These are phyloP conservation scores for Pseudopediastrum boryanum DNA, from an alignment of 139 green algal species.

Conservation along the genomic window DNA sequence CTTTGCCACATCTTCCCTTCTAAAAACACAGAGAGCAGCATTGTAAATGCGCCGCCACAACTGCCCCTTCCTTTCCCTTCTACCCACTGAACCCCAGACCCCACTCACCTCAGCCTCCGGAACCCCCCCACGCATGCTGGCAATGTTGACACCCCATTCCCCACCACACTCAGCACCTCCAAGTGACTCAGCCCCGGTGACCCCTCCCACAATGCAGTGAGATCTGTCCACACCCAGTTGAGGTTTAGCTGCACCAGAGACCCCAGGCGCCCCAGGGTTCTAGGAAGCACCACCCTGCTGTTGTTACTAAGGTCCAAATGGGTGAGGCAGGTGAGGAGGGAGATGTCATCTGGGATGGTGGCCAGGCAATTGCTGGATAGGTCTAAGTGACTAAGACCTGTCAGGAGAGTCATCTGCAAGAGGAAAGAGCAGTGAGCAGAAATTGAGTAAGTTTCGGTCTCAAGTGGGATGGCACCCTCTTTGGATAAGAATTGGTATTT, in stretches of 20 bases:
- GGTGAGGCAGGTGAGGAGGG: conserved; percentile 11
- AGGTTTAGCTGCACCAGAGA: conserved; percentile 26
- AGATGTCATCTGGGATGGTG: conserved; percentile 11
- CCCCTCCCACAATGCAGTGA: conserved; percentile 18
- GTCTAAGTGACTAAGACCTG: conserved; percentile 22
- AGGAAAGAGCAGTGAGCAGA: too few species aligned
- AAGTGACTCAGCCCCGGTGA: conserved; percentile 15
- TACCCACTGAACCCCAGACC: too few species aligned
- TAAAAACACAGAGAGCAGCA: too few species aligned
- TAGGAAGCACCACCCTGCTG: conserved; percentile 12
- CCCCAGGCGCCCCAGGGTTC: not conserved
- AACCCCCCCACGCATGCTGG: conserved; percentile 3
- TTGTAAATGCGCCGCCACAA: too few species aligned
- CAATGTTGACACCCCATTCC: conserved; percentile 31
- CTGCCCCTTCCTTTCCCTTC: too few species aligned
- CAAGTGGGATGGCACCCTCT: too few species aligned
- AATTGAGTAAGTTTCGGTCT: too few species aligned
- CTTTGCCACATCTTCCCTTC: too few species aligned
- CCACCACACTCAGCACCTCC: conserved; percentile 13
- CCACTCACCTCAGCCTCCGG: conserved; percentile 15
- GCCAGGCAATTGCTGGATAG: conserved; percentile 31
- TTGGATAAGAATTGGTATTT: too few species aligned
- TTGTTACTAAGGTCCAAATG: conserved; percentile 36
- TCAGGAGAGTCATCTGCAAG: conserved; percentile 2
- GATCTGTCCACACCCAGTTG: conserved; percentile 37